Evolutionary conservation across 345 rosid genomes (phyloP).

Genomic region (Moricandia moricandioides): DNA sequence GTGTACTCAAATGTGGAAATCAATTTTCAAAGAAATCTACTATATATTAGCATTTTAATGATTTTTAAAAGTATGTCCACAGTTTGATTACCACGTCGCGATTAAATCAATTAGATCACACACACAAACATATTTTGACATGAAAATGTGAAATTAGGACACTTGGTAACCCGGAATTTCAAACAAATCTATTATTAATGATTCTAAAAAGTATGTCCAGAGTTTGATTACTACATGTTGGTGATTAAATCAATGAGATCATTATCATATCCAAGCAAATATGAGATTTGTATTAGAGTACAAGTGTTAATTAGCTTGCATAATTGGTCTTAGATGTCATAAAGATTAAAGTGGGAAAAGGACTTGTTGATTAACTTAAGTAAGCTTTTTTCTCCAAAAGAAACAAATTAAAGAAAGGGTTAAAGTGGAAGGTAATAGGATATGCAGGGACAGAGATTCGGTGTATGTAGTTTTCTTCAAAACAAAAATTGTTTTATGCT

Average conservation of each 20-base stretch:
- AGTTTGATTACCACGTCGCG: no score
- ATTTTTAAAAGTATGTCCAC: no score
- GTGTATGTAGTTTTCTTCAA: not conserved
- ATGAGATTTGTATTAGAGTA: not conserved
- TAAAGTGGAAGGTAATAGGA: constrained; percentile 20
- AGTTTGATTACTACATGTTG: not conserved
- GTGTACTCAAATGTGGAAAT: no score
- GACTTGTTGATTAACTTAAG: constrained; percentile 16
- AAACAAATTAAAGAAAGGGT: constrained; percentile 8
- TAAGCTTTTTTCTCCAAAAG: constrained; percentile 30
- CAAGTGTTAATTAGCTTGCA: constrained; percentile 3
- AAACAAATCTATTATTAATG: not conserved
- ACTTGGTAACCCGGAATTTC: not conserved
- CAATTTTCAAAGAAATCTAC: no score
- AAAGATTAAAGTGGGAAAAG: constrained; percentile 28
- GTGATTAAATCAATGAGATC: not conserved
- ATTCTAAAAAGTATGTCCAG: not conserved
- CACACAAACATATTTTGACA: not conserved
- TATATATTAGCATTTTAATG: no score
- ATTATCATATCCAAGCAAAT: not conserved
- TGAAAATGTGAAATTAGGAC: not conserved
- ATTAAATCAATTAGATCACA: no score
- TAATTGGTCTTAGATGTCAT: constrained; percentile 25
- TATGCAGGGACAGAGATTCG: constrained; percentile 8
- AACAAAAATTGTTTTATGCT: not conserved